These are phyloP conservation scores for Lipomyces yamanashiensis DNA, from an alignment of 805 yeast genomes.

Conservation along the genomic window DNA sequence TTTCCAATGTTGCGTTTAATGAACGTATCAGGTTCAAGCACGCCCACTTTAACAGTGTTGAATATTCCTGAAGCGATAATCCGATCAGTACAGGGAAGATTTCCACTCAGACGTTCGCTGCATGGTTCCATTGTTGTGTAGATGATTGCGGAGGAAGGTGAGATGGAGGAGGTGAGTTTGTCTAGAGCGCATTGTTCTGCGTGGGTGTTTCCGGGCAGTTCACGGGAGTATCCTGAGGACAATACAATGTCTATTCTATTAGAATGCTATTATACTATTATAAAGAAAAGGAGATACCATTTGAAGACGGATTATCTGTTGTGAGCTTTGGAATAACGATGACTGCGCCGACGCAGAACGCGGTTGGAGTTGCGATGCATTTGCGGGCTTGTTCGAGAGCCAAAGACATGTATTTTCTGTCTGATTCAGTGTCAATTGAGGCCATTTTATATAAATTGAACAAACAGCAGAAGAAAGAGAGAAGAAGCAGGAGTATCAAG, in stretches of 20 bases:
- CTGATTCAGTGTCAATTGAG: slow-evolving; percentile 2
- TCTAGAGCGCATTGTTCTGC: slow-evolving; percentile 95
- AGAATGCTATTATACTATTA: background rate
- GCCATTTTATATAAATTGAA: background rate
- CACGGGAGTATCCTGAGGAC: slow-evolving; percentile 88
- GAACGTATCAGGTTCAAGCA: slow-evolving; percentile 86
- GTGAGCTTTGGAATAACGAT: slow-evolving; percentile 45
- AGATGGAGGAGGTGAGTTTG: slow-evolving; percentile 53
- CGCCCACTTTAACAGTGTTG: slow-evolving; percentile 85
- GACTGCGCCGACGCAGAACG: slow-evolving; percentile 93
- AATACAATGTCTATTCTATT: slow-evolving; percentile 63
- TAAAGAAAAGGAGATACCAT: slow-evolving; percentile 11
- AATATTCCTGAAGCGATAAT: slow-evolving; percentile 61
- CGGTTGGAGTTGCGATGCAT: slow-evolving; percentile 81
- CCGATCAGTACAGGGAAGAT: slow-evolving; percentile 83
- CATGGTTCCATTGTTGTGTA: slow-evolving; percentile 99
- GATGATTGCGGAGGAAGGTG: slow-evolving; percentile 74
- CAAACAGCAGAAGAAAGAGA: background rate
- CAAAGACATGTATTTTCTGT: slow-evolving; percentile 60
- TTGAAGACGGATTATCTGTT: slow-evolving; percentile 8
- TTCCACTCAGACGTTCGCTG: slow-evolving; percentile 84
- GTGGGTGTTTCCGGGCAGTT: slow-evolving; percentile 91
- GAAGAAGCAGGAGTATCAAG: background rate
- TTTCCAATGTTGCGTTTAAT: slow-evolving; percentile 75
- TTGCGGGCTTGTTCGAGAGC: slow-evolving; percentile 80